Conservation (phyloP, 2,329 filamentous ascomycete species). For the Venturia pyrina region DNA sequence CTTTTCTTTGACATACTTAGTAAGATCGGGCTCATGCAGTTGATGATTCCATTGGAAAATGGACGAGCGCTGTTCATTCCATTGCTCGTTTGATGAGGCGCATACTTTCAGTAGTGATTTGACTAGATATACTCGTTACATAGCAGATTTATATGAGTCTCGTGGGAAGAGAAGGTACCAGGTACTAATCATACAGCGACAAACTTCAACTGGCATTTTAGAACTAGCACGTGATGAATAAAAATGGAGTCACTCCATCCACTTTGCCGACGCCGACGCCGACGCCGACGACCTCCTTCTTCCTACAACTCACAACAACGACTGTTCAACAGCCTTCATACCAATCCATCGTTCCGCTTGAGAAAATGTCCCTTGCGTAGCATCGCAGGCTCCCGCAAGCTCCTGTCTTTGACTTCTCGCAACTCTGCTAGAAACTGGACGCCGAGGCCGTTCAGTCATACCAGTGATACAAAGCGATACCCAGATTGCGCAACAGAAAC, state of each 20-base stretch:
- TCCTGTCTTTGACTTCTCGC: neutral
- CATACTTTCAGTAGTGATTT: neutral
- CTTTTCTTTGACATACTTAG: too few relatives aligned
- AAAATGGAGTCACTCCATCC: neutral
- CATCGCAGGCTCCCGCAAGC: neutral
- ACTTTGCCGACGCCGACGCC: too few relatives aligned
- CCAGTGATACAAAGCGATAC: neutral
- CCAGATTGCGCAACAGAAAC: neutral
- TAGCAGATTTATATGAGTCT: neutral
- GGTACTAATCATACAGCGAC: neutral
- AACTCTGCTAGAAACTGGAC: neutral
- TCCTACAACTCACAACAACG: neutral
- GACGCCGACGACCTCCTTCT: neutral
- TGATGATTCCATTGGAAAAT: neutral
- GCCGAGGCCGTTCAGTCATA: neutral
- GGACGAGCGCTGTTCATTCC: neutral
- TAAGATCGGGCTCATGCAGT: too few relatives aligned
- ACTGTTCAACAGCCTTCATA: neutral
- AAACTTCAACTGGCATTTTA: too few relatives aligned
- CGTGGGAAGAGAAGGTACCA: neutral
- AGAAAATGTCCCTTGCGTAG: neutral
- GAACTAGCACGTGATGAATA: too few relatives aligned
- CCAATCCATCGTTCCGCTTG: neutral
- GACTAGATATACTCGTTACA: neutral
- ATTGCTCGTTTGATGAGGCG: neutral